Evolutionary conservation across 2,329 filamentous ascomycete species (phyloP).

Genomic region (Xylaria polymorpha): DNA sequence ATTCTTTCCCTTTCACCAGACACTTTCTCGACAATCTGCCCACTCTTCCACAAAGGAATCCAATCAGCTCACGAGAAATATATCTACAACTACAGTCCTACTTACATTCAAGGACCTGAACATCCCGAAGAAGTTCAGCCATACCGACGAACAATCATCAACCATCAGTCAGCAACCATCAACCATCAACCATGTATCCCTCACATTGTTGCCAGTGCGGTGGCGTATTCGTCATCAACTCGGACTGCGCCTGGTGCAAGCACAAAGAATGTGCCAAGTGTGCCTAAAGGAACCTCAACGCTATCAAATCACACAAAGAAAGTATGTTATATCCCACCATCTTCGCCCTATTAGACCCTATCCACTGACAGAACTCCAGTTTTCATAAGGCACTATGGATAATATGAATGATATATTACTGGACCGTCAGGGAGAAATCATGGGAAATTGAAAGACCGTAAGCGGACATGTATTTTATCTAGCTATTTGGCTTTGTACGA

Average conservation of each 20-base stretch:
- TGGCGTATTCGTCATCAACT: constrained; percentile 49
- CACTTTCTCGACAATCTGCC: neutral
- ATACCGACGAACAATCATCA: constrained; percentile 1
- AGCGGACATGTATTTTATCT: neutral
- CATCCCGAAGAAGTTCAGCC: neutral
- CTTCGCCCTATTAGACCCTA: neutral
- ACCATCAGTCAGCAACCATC: neutral
- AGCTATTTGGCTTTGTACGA: neutral
- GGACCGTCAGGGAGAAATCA: neutral
- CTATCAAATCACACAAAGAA: neutral
- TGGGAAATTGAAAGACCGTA: constrained; percentile 1
- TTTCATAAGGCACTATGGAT: neutral
- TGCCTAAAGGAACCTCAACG: constrained; percentile 30
- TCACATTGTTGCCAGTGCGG: constrained; percentile 50
- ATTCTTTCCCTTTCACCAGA: neutral
- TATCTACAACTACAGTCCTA: neutral
- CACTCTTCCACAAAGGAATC: neutral
- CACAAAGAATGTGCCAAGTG: constrained; percentile 48
- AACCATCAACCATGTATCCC: constrained; percentile 42
- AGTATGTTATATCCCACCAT: neutral
- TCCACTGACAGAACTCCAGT: neutral
- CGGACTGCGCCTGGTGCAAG: constrained; percentile 49
- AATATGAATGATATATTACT: neutral
- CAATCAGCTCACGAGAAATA: constrained; percentile 3
- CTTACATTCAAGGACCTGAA: neutral